Conservation (phyloP, 495 filamentous ascomycete species). For the Penicillium samsonianum region DNA sequence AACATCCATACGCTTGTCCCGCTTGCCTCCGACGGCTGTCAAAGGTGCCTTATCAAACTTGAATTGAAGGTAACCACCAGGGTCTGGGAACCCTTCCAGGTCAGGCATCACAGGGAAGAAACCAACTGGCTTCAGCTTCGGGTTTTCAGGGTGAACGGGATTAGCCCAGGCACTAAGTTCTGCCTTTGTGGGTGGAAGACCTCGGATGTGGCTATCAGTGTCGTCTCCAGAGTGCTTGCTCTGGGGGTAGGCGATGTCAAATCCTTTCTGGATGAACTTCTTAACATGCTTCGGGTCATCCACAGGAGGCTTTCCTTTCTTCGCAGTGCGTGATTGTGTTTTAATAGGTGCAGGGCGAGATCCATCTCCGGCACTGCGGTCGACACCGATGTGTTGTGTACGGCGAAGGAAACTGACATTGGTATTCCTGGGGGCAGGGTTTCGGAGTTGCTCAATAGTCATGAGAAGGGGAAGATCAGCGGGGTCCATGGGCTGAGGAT, state of each 20-base stretch:
- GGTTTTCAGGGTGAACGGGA: slow-evolving; percentile 80
- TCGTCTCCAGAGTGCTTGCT: slow-evolving; percentile 60
- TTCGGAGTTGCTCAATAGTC: slow-evolving; percentile 76
- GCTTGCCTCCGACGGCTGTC: slow-evolving; percentile 51
- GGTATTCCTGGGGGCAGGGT: slow-evolving; percentile 67
- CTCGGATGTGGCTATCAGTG: slow-evolving; percentile 52
- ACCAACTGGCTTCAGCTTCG: slow-evolving; percentile 74
- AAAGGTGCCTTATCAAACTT: slow-evolving; percentile 88
- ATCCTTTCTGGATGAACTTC: slow-evolving; percentile 79
- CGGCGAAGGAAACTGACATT: slow-evolving; percentile 90
- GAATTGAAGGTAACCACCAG: slow-evolving; percentile 79
- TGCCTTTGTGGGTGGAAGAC: slow-evolving; percentile 54
- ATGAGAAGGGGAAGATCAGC: slow-evolving; percentile 79
- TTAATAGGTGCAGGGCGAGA: slow-evolving; percentile 33
- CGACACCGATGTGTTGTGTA: slow-evolving; percentile 91
- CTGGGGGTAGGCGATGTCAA: slow-evolving; percentile 74
- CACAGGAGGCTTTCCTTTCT: slow-evolving; percentile 49
- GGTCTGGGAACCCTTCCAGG: slow-evolving; percentile 83
- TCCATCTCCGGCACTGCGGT: slow-evolving; percentile 45
- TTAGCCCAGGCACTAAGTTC: slow-evolving; percentile 69
- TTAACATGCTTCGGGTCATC: slow-evolving; percentile 84
- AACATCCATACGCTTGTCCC: slow-evolving; percentile 80
- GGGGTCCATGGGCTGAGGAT: slow-evolving; percentile 70
- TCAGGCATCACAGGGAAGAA: slow-evolving; percentile 84
- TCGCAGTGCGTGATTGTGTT: slow-evolving; percentile 43